phyloP scores from a whole-genome alignment of 495 filamentous ascomycete genomes.

The Hypomontagnella submonticulosa region DNA sequence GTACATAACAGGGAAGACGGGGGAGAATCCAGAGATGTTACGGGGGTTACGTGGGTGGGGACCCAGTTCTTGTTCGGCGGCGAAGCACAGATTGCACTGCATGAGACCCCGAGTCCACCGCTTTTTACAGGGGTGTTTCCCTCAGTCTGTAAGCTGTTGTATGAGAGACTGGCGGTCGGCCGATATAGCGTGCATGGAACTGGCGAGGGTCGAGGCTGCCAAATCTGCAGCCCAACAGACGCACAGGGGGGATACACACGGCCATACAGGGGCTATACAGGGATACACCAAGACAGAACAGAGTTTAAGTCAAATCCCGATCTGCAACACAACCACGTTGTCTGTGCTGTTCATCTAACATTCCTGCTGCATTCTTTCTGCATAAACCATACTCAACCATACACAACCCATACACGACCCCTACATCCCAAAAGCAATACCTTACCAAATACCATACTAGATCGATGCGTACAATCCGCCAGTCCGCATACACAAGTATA shows the following conservation, averaged over 20 bases:
- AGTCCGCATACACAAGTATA: too few relatives aligned
- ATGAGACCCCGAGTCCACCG: constrained; percentile 52
- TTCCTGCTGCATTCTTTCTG: constrained; percentile 2
- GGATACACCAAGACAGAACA: constrained; percentile 5
- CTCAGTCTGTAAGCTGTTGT: constrained; percentile 43
- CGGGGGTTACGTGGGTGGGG: constrained; percentile 11
- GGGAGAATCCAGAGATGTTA: constrained; percentile 1
- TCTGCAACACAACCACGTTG: constrained; percentile 45
- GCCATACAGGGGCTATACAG: too few relatives aligned
- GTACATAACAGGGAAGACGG: neutral
- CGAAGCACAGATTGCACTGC: constrained; percentile 46
- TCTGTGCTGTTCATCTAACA: constrained; percentile 27
- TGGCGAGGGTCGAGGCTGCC: constrained; percentile 19
- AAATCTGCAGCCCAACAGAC: constrained; percentile 43
- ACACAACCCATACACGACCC: neutral
- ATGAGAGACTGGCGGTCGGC: constrained; percentile 51
- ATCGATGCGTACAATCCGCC: too few relatives aligned
- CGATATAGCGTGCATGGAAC: constrained; percentile 33
- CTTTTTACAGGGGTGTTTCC: constrained; percentile 49
- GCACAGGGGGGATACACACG: neutral
- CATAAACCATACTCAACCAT: neutral
- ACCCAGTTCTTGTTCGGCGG: constrained; percentile 38
- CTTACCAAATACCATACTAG: too few relatives aligned
- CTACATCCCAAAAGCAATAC: neutral
- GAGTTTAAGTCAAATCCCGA: constrained; percentile 43